Base-by-base conservation (phyloP, 2,329 filamentous ascomycete genomes). In the Geosmithia morbida region DNA sequence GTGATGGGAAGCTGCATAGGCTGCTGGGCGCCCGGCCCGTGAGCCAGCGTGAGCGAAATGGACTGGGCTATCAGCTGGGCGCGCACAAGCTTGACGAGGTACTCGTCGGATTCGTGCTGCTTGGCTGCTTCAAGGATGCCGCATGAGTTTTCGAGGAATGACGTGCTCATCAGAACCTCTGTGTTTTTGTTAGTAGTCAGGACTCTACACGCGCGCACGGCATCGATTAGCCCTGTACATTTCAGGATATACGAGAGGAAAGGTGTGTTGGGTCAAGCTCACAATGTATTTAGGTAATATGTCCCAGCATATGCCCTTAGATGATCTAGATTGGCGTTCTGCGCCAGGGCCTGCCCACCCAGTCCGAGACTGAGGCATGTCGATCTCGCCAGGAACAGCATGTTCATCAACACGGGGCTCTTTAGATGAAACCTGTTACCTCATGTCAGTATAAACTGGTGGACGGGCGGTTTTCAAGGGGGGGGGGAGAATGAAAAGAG, bases 221-320 rank as follows among this genome's bases (percentile, higher is more conserved):
- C 5, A 20, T 19, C 7, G n/a, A 29, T 46, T n/a, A 37, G 18
- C n/a, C 13, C 3, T n/a, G 29, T 6, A 39, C 17, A 4, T 13
- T 13, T 42, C n/a, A n/a, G n/a, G n/a, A n/a, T n/a, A n/a, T n/a
- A n/a, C n/a, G n/a, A n/a, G n/a, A n/a, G n/a, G n/a, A n/a, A n/a
- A n/a, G n/a, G n/a, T n/a, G n/a, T n/a, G n/a, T n/a, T n/a, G n/a
- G n/a, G 26, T n/a, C 2, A 19, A 19, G 17, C 46, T 22, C n/a
- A 47, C 69, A 70, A 53, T 7, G 70, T 70, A 29, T 71, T 69
- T 3, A 74, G 52, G 48, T 74, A 75, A 49, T 72, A 75, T 3
- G 67, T 69, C 2, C 69, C 71, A 1, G 64, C 63, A 54, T 70
- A 72, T 0, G 70, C 68, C 43, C 72, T 61, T 58, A 72, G 65